phyloP scores from a whole-genome alignment of 257 asterid species.

The Nicotiana tomentosiformis region DNA sequence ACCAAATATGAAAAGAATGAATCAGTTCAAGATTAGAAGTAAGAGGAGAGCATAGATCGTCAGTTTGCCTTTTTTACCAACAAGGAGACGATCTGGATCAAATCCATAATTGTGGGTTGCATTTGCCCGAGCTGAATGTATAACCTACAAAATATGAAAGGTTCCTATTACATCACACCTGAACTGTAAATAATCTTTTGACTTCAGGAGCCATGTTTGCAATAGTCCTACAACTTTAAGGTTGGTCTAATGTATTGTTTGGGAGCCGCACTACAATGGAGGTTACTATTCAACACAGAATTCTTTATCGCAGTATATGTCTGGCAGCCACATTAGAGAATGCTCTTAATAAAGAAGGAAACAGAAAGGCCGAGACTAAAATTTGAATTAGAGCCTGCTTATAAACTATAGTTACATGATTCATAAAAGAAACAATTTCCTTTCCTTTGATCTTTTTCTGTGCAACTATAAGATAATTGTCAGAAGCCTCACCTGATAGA shows the following conservation, averaged over 20 bases:
- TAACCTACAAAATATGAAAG: conserved; percentile 44
- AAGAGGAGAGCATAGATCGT: neutral
- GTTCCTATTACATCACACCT: neutral
- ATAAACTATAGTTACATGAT: neutral
- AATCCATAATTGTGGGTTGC: conserved; percentile 78
- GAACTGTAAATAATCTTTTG: neutral
- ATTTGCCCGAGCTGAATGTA: conserved; percentile 92
- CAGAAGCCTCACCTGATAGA: conserved; percentile 62
- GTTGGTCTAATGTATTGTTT: neutral
- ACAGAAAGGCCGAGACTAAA: neutral
- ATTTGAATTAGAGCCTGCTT: too few species aligned
- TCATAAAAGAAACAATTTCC: neutral
- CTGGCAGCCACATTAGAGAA: neutral
- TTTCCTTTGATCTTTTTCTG: neutral
- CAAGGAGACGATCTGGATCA: conserved; percentile 76
- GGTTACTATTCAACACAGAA: neutral
- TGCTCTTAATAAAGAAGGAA: neutral
- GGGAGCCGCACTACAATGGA: neutral
- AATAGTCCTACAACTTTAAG: neutral
- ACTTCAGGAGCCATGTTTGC: neutral
- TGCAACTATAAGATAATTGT: too few species aligned
- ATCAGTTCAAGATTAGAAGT: neutral
- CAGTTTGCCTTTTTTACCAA: conserved; percentile 41
- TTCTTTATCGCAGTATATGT: neutral
- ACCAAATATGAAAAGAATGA: neutral